phyloP scores from a whole-genome alignment of 2,329 filamentous ascomycete species.

The Alternaria viburni region DNA sequence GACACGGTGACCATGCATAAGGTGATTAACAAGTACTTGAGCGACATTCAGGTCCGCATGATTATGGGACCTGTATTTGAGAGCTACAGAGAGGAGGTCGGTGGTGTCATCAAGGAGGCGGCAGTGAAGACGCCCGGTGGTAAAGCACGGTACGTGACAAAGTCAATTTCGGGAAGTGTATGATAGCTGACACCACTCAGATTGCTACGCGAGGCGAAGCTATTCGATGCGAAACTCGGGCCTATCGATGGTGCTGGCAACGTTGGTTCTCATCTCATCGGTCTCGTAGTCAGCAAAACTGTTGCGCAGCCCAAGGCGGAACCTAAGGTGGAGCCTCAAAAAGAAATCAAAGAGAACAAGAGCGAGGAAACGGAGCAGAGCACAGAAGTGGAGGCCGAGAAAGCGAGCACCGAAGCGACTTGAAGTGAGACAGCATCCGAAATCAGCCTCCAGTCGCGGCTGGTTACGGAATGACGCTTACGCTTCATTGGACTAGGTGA shows the following conservation, averaged over 20 bases:
- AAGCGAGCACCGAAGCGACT: neutral
- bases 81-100: conserved; percentile 81
- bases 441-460: neutral
- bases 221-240: conserved; percentile 72
- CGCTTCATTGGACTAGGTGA: neutral
- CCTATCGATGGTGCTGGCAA: conserved; percentile 82
- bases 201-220: conserved; percentile 77
- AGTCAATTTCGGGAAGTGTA: neutral
- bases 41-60: conserved; percentile 75
- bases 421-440: neutral
- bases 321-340: neutral
- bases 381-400: neutral
- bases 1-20: conserved; percentile 86
- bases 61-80: conserved; percentile 88
- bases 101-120: conserved; percentile 70
- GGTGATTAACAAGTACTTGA: conserved; percentile 81
- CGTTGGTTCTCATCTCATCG: conserved; percentile 71
- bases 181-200: conserved; percentile 53
- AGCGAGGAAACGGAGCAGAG: neutral
- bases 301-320: conserved; percentile 26
- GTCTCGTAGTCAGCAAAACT: conserved; percentile 67
- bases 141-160: conserved; percentile 68
- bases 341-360: conserved; percentile 3
- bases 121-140: conserved; percentile 70
- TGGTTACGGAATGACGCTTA: neutral